Evolutionary conservation across 306 rosid species (phyloP).

Genomic region (Castanea mollissima): DNA sequence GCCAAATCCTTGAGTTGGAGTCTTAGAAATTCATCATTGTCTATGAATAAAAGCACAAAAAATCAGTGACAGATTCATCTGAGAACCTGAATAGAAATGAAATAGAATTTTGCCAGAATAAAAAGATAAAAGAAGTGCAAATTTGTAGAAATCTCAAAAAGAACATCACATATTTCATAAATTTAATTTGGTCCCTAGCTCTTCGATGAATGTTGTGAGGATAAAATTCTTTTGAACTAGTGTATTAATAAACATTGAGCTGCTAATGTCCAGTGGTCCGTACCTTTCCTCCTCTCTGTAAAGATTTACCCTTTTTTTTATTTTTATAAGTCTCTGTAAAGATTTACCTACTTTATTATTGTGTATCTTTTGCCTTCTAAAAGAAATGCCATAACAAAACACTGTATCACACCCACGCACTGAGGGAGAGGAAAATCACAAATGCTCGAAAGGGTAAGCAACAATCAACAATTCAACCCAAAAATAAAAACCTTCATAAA

Average conservation of each 20-base stretch:
- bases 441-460: not conserved
- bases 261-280: not conserved
- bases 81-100: not conserved
- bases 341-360: not conserved
- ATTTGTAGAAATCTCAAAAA: not conserved
- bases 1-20: constrained; percentile 62
- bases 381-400: not conserved
- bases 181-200: not conserved
- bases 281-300: not conserved
- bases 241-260: not conserved
- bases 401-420: too few species aligned
- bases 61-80: constrained; percentile 9
- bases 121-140: not conserved
- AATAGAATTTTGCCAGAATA: not conserved
- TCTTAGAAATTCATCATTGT: constrained; percentile 51
- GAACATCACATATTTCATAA: not conserved
- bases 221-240: not conserved
- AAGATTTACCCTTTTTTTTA: not conserved
- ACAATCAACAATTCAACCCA: not conserved
- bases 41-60: constrained; percentile 32
- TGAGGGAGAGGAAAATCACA: not conserved
- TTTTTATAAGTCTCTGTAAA: not conserved
- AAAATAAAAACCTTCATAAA: too few species aligned
- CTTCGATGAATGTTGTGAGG: not conserved
- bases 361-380: not conserved